Conservation (phyloP, 2,329 filamentous ascomycete species). For the Hypoxylon sp. region DNA sequence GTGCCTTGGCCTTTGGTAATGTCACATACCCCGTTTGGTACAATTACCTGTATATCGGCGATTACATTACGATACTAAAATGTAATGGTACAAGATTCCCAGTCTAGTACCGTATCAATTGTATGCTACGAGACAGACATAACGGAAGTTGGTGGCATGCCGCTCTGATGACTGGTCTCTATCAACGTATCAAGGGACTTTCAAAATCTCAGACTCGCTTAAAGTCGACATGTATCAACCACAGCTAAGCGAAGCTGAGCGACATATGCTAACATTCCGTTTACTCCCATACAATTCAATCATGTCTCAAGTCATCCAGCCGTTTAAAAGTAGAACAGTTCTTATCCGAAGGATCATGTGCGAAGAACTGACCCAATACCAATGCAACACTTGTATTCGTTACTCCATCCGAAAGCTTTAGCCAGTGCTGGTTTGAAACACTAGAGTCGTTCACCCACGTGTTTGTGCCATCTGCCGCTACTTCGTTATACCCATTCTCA, state of each 20-base stretch:
- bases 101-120: too few relatives aligned
- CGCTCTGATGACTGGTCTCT: too few relatives aligned
- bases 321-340: conserved; percentile 13
- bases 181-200: too few relatives aligned
- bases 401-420: conserved; percentile 52
- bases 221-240: background rate
- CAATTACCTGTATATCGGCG: background rate
- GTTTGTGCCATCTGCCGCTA: conserved; percentile 60
- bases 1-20: background rate
- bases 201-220: too few relatives aligned
- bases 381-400: conserved; percentile 35
- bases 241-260: background rate
- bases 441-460: conserved; percentile 59
- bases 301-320: background rate
- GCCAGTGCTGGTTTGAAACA: conserved; percentile 59
- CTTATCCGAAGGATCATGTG: conserved; percentile 28
- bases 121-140: too few relatives aligned
- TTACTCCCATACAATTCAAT: background rate
- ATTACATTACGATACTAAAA: background rate
- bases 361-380: conserved; percentile 26
- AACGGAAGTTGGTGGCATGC: too few relatives aligned
- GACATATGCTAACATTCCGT: background rate
- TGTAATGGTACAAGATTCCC: background rate
- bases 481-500: conserved; percentile 59
- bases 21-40: background rate